Conservation (phyloP, 2,329 filamentous ascomycete species). For the Cordyceps fumosorosea region DNA sequence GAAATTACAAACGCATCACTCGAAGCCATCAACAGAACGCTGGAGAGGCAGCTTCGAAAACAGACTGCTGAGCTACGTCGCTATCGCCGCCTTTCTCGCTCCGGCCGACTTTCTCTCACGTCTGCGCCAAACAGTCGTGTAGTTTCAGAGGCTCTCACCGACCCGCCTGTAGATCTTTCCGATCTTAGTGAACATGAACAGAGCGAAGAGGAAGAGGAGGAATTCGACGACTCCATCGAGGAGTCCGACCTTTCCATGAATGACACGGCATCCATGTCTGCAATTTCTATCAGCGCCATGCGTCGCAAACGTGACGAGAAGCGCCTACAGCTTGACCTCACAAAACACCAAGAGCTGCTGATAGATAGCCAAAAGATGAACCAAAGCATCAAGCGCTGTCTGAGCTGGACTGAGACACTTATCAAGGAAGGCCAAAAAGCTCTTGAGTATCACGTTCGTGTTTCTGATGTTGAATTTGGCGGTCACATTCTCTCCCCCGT, state of each 20-base stretch:
- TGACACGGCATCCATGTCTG: constrained; percentile 24
- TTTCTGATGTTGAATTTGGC: constrained; percentile 74
- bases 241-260: constrained; percentile 44
- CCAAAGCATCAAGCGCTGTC: constrained; percentile 81
- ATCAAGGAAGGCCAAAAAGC: constrained; percentile 86
- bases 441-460: constrained; percentile 71
- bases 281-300: constrained; percentile 38
- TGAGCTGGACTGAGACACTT: constrained; percentile 83
- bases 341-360: constrained; percentile 82
- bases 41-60: constrained; percentile 86
- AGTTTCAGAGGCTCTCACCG: constrained; percentile 37
- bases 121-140: constrained; percentile 40
- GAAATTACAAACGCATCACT: constrained; percentile 96
- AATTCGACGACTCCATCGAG: constrained; percentile 44
- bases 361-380: constrained; percentile 93
- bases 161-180: constrained; percentile 38
- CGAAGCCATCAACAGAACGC: constrained; percentile 85
- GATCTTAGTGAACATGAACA: constrained; percentile 45
- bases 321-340: constrained; percentile 74
- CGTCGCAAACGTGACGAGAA: constrained; percentile 72
- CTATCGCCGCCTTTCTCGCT: constrained; percentile 77
- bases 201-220: constrained; percentile 36
- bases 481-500: constrained; percentile 65
- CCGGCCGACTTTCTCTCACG: constrained; percentile 63
- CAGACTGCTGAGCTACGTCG: constrained; percentile 83